Evolutionary conservation across 129 eudicot species (phyloP).

Genomic region (Scalesia atractyloides): DNA sequence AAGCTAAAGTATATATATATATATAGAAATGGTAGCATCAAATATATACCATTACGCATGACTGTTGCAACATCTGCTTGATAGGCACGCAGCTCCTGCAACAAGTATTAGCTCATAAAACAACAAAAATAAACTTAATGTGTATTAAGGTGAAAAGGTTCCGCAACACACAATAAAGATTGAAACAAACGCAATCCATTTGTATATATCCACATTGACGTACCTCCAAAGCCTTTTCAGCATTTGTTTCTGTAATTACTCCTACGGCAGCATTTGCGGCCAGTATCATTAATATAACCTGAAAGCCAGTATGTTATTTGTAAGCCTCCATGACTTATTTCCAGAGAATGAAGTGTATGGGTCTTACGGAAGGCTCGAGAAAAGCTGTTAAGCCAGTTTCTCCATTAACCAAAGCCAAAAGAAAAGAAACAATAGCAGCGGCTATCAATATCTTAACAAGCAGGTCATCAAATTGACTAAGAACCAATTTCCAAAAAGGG

Average conservation of each 20-base stretch:
- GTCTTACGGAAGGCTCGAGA: constrained; percentile 94
- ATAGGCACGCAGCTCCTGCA: constrained; percentile 94
- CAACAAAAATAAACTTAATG: not conserved
- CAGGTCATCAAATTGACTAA: constrained; percentile 97
- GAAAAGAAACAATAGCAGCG: constrained; percentile 84
- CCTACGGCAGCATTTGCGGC: constrained; percentile 99
- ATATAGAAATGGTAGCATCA: not conserved
- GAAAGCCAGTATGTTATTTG: constrained; percentile 21
- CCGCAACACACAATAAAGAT: constrained; percentile 9
- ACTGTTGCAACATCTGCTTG: constrained; percentile 99
- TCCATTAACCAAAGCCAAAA: constrained; percentile 89
- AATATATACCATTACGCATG: constrained; percentile 76
- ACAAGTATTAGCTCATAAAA: constrained; percentile 13
- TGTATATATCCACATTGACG: constrained; percentile 6
- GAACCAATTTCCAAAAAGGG: constrained; percentile 91
- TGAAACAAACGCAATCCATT: not conserved
- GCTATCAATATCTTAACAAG: constrained; percentile 95
- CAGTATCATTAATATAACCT: constrained; percentile 95
- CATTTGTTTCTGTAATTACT: constrained; percentile 98
- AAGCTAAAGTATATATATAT: not conserved
- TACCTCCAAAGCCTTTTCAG: constrained; percentile 98
- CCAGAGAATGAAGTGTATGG: constrained; percentile 5
- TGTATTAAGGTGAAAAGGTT: not conserved
- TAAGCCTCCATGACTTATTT: not conserved
- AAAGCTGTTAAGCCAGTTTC: constrained; percentile 94